These are phyloP conservation scores for Pythium rhizo-oryzae DNA, from an alignment of 352 stramenopile genomes.

Conservation along the genomic window DNA sequence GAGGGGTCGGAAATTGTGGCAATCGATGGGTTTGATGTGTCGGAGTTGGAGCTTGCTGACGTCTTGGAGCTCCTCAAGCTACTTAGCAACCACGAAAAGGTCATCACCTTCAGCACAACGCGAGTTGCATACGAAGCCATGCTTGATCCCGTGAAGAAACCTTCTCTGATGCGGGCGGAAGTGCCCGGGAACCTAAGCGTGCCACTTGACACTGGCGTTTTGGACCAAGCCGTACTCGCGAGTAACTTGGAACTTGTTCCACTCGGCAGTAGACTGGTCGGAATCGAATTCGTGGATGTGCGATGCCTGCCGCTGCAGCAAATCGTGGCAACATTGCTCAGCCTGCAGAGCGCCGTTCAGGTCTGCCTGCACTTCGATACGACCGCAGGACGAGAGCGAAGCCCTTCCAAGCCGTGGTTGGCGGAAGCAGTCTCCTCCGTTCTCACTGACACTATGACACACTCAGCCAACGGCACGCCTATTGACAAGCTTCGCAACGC, in stretches of 20 bases:
- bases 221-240: slow-evolving; percentile 27
- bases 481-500: slow-evolving; percentile 9
- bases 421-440: not conserved
- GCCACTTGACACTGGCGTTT: slow-evolving; percentile 15
- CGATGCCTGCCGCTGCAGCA: slow-evolving; percentile 39
- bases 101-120: slow-evolving; percentile 63
- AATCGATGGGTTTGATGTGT: slow-evolving; percentile 54
- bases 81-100: slow-evolving; percentile 46
- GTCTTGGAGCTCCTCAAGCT: slow-evolving; percentile 43
- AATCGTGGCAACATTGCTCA: slow-evolving; percentile 37
- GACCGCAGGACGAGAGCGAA: not conserved
- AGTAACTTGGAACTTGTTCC: slow-evolving; percentile 31
- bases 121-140: slow-evolving; percentile 38
- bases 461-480: not conserved
- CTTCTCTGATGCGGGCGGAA: not conserved
- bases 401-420: slow-evolving; percentile 10
- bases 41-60: slow-evolving; percentile 36
- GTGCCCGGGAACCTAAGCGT: slow-evolving; percentile 4
- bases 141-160: slow-evolving; percentile 21
- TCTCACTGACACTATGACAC: not conserved
- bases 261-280: slow-evolving; percentile 48
- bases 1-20: slow-evolving; percentile 50
- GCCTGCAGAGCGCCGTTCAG: slow-evolving; percentile 31
- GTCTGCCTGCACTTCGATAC: slow-evolving; percentile 46
- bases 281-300: slow-evolving; percentile 49